A percentile compares a stretch with the other conserved stretches of the same genome.
Evolutionary conservation across 495 filamentous ascomycete species (phyloP).

Genomic region (Aspergillus ellipticus): DNA sequence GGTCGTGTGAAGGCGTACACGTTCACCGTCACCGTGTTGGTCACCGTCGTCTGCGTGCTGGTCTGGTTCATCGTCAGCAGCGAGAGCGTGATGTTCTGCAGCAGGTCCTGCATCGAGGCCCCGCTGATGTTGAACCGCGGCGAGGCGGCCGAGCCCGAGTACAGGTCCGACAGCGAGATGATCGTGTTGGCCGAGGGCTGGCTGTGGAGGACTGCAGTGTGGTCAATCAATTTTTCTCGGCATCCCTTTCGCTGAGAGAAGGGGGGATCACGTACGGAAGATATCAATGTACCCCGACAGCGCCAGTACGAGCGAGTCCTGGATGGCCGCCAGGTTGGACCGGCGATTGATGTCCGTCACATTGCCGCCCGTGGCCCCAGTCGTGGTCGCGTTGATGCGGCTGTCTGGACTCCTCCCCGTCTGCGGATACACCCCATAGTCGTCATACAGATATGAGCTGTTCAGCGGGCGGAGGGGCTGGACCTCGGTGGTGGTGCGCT

Average conservation of each 20-base stretch:
- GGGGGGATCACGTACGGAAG: neutral
- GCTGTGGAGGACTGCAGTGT: constrained; percentile 1
- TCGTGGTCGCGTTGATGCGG: neutral
- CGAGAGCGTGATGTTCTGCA: constrained; percentile 19
- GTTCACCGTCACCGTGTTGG: constrained; percentile 11
- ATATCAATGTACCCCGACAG: constrained; percentile 9
- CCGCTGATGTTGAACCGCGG: constrained; percentile 15
- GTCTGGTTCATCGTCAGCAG: constrained; percentile 13
- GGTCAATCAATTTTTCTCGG: neutral
- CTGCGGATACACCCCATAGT: neutral
- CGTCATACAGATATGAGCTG: constrained; percentile 3
- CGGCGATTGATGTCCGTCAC: constrained; percentile 7
- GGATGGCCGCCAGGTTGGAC: constrained; percentile 10
- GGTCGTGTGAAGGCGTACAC: constrained; percentile 20
- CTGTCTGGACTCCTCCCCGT: neutral
- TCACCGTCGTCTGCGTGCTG: constrained; percentile 9
- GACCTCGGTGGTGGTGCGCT: neutral
- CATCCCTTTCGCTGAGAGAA: neutral
- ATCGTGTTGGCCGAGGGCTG: constrained; percentile 6
- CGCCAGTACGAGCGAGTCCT: constrained; percentile 13
- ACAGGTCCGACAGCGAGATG: constrained; percentile 12
- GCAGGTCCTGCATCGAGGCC: constrained; percentile 14
- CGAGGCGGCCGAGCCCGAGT: neutral
- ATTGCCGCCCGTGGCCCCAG: constrained; percentile 1
- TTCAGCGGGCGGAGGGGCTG: constrained; percentile 1